Evolutionary conservation across 148 eudicot species (phyloP).

Genomic region (Rhododendron griersonianum): DNA sequence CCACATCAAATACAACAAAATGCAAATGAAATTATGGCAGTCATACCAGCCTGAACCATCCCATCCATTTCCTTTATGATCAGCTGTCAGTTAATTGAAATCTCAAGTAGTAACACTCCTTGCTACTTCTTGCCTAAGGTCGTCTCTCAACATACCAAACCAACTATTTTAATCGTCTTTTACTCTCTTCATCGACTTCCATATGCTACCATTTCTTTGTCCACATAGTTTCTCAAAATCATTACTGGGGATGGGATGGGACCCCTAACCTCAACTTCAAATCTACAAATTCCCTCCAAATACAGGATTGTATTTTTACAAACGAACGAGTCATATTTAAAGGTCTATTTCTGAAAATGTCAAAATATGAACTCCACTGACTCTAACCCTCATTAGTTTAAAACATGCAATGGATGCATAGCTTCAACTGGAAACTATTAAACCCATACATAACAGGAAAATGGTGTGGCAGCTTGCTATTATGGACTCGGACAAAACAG

Average conservation of each 20-base stretch:
- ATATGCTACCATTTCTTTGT: background rate
- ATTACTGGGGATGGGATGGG: background rate
- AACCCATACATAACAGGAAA: background rate
- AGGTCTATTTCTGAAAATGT: background rate
- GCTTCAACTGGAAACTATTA: background rate
- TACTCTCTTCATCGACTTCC: background rate
- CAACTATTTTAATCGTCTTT: background rate
- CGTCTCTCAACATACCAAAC: background rate
- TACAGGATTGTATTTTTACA: background rate
- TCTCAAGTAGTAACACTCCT: background rate
- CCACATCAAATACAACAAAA: background rate
- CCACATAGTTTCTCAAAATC: background rate
- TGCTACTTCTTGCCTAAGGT: background rate
- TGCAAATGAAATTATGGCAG: background rate
- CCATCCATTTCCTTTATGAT: background rate
- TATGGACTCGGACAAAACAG: background rate
- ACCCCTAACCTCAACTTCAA: background rate
- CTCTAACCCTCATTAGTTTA: background rate
- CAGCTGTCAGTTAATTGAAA: background rate
- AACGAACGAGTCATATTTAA: background rate
- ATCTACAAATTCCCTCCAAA: background rate
- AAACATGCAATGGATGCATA: background rate
- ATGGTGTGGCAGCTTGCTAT: background rate
- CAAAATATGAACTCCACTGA: background rate
- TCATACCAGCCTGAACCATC: background rate